A percentile compares a stretch with the other conserved stretches of the same genome.
Conservation (phyloP, 805 yeast genomes). For the Monosporozyma solicola region DNA sequence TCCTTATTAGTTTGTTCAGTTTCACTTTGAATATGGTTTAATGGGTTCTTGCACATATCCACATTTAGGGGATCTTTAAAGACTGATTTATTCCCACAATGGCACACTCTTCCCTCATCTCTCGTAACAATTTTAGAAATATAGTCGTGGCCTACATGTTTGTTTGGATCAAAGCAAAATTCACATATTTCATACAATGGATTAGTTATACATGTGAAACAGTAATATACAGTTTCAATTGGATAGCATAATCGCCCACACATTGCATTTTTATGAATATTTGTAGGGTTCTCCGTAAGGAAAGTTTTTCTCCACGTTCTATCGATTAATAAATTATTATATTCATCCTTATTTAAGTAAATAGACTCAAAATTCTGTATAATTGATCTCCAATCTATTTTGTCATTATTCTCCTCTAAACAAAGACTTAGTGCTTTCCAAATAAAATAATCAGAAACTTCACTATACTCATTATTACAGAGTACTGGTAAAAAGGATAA, state of each 20-base stretch:
- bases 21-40: slow-evolving; percentile 8
- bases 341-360: slow-evolving; percentile 15
- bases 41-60: slow-evolving; percentile 14
- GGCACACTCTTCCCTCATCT: slow-evolving; percentile 27
- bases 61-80: slow-evolving; percentile 15
- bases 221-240: slow-evolving; percentile 24
- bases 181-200: slow-evolving; percentile 46
- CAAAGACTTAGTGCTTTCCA: slow-evolving; percentile 21
- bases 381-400: slow-evolving; percentile 19
- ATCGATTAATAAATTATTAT: slow-evolving; percentile 9
- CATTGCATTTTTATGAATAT: slow-evolving; percentile 18
- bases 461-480: slow-evolving; percentile 19
- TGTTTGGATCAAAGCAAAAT: slow-evolving; percentile 58
- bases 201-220: slow-evolving; percentile 27
- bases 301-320: slow-evolving; percentile 12
- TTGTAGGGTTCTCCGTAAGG: slow-evolving; percentile 1
- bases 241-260: slow-evolving; percentile 24
- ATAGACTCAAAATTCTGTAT: slow-evolving; percentile 12
- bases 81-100: slow-evolving; percentile 25
- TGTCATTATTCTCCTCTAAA: slow-evolving; percentile 7
- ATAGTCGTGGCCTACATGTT: slow-evolving; percentile 56
- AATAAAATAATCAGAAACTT: slow-evolving; percentile 17
- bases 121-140: slow-evolving; percentile 21
- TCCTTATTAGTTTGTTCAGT: not conserved
- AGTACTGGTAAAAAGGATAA: slow-evolving; percentile 20